phyloP scores from a whole-genome alignment of 352 stramenopile genomes.

The Phytophthora sp. region DNA sequence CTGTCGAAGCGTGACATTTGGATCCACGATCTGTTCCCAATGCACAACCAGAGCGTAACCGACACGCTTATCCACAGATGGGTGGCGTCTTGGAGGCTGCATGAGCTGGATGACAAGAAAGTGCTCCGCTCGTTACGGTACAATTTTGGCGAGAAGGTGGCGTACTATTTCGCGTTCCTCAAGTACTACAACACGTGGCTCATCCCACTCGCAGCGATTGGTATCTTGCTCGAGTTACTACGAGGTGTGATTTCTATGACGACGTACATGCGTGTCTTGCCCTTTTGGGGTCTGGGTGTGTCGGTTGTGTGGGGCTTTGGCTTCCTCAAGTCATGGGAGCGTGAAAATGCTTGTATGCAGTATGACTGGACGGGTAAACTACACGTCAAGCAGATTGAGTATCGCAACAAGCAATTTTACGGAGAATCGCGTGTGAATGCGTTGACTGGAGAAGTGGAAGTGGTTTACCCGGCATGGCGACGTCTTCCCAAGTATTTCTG shows the following conservation, averaged over 20 bases:
- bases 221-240: conserved; percentile 63
- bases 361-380: conserved; percentile 85
- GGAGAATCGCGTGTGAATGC: conserved; percentile 74
- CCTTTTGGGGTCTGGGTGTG: conserved; percentile 84
- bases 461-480: conserved; percentile 73
- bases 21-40: conserved; percentile 86
- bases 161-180: conserved; percentile 89
- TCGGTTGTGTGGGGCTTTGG: conserved; percentile 83
- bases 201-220: conserved; percentile 72
- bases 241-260: conserved; percentile 60
- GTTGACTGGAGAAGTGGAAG: conserved; percentile 71
- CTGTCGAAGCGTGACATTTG: conserved; percentile 61
- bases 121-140: conserved; percentile 68
- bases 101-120: conserved; percentile 65
- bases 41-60: conserved; percentile 77
- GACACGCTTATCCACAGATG: conserved; percentile 73
- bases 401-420: conserved; percentile 82
- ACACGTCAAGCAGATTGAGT: conserved; percentile 85
- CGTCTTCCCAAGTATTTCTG: conserved; percentile 79
- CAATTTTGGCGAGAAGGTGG: conserved; percentile 88
- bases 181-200: conserved; percentile 85
- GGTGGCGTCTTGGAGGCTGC: conserved; percentile 66
- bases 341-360: conserved; percentile 79
- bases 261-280: conserved; percentile 80
- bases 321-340: conserved; percentile 87